Percentiles rank a stretch among this genome's conserved stretches.
These are phyloP conservation scores for Mycena indigotica DNA, from an alignment of 768 basidiomycete species.

Conservation along the genomic window DNA sequence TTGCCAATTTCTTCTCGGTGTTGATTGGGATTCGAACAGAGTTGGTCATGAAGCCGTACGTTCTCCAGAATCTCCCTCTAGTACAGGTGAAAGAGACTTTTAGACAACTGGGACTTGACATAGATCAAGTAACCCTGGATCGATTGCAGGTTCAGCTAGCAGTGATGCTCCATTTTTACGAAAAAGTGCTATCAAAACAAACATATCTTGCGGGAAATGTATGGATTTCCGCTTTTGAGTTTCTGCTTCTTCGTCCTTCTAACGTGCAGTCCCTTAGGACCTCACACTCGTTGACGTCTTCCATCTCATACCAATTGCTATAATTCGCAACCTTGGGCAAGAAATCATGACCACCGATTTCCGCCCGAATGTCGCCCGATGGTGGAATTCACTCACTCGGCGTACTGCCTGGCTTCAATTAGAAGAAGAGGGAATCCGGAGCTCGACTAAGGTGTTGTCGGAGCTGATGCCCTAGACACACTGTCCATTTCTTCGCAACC, in stretches of 20 bases:
- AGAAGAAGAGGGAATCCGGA: not conserved
- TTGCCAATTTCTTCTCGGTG: slow-evolving; percentile 44
- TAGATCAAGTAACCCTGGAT: slow-evolving; percentile 32
- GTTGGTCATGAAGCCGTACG: slow-evolving; percentile 45
- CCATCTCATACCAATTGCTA: not conserved
- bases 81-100: not conserved
- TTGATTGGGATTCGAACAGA: slow-evolving; percentile 36
- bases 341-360: not conserved
- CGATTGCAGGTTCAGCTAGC: slow-evolving; percentile 27
- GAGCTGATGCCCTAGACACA: too few relatives aligned
- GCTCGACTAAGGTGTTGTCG: not conserved
- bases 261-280: not conserved
- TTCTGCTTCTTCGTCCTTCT: not conserved
- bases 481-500: too few relatives aligned
- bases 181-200: slow-evolving; percentile 43
- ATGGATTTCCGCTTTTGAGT: not conserved
- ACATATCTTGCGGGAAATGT: slow-evolving; percentile 48
- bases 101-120: slow-evolving; percentile 19
- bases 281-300: slow-evolving; percentile 12
- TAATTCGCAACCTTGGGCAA: not conserved
- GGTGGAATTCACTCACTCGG: not conserved
- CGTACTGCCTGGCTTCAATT: not conserved
- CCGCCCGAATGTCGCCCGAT: not conserved
- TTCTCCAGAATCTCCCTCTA: not conserved
- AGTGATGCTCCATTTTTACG: slow-evolving; percentile 43